phyloP scores from a whole-genome alignment of 1,284 basidiomycete genomes.

The Tylopilus sp. region DNA sequence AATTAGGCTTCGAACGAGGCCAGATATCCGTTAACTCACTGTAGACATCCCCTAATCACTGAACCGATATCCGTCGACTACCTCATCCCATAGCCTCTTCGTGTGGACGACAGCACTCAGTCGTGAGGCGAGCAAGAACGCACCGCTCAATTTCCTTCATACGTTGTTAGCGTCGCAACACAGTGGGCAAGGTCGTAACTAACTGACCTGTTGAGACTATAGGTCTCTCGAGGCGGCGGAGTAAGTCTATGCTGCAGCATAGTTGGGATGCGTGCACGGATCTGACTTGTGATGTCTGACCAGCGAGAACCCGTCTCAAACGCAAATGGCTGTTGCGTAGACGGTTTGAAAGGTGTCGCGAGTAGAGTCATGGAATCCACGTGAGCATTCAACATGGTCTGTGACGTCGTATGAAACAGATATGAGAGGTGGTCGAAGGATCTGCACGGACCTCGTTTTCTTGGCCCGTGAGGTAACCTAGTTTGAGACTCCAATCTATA shows the following conservation, averaged over 20 bases:
- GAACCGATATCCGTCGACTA: constrained; percentile 37
- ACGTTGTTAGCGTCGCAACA: background rate
- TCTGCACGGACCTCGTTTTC: constrained; percentile 66
- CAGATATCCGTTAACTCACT: constrained; percentile 4
- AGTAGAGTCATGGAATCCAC: constrained; percentile 80
- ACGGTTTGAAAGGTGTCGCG: constrained; percentile 72
- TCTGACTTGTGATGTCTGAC: constrained; percentile 68
- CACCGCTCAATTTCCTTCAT: constrained; percentile 82
- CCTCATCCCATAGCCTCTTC: constrained; percentile 68
- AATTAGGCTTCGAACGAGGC: background rate
- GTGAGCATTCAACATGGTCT: constrained; percentile 90
- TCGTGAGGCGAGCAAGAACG: constrained; percentile 87
- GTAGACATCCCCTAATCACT: background rate
- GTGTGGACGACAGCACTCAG: constrained; percentile 75
- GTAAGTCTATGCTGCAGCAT: constrained; percentile 90
- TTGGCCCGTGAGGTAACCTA: constrained; percentile 90
- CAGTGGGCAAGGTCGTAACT: background rate
- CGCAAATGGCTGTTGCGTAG: constrained; percentile 62
- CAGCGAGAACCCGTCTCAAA: constrained; percentile 68
- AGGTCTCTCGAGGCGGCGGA: constrained; percentile 92
- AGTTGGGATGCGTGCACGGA: constrained; percentile 80
- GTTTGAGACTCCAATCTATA: constrained; percentile 66
- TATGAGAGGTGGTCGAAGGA: background rate
- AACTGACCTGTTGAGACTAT: constrained; percentile 81
- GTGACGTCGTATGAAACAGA: background rate